Evolutionary conservation across 2,329 filamentous ascomycete species (phyloP), one percentile per base, ranked within the genome.

Genomic region (Fusarium mexicanum): DNA sequence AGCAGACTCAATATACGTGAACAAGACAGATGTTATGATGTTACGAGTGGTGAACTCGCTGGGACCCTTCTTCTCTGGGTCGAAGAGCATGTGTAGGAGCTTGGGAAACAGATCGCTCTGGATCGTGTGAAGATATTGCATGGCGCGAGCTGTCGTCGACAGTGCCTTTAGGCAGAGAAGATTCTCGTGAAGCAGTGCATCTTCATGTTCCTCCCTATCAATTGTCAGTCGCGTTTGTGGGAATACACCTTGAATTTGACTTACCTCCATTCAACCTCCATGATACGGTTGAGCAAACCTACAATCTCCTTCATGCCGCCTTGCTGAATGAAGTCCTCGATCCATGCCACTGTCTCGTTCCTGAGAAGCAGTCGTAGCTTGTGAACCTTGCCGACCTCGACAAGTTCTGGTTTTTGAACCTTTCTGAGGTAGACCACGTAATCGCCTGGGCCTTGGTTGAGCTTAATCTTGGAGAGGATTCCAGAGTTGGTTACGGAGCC

Each of bases 21-120:
- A 96, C 31, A 99, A 86, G 12, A 98, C 88, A 55, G 93, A 96
- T 43, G 95, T 94, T 79, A 98, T 93, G 77, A 98, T 94, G 77
- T 92, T 93, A 63, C 96, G 92, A 18, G 96, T 98, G 9, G 93
- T 96, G 81, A 98, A 99, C 82, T 99, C 96, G 85, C 94, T 97
- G 0, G 96, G 96, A 0, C 96, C 96, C 82, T 98, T 98, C 86
- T 95, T 97, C 81, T 98, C 96, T n/a, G 97, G 94, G 78, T 98
- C 95, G 78, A 98, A 98, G 46, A 98, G 87, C 92, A 98, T 95
- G 67, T 90, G 90, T 53, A 98, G 84, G 53, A 99, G 86, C 33
- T 94, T 93, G 5, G 96, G 94, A 79, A 98, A 98, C 14, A 99
- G 87, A 0, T 92, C 92, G 11, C 87, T 86, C 75, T 97, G 94